Evolutionary conservation across 371 early-diverging fungal species (phyloP), one percentile per base, ranked within the genome.

Genomic region (Massospora cicadina): DNA sequence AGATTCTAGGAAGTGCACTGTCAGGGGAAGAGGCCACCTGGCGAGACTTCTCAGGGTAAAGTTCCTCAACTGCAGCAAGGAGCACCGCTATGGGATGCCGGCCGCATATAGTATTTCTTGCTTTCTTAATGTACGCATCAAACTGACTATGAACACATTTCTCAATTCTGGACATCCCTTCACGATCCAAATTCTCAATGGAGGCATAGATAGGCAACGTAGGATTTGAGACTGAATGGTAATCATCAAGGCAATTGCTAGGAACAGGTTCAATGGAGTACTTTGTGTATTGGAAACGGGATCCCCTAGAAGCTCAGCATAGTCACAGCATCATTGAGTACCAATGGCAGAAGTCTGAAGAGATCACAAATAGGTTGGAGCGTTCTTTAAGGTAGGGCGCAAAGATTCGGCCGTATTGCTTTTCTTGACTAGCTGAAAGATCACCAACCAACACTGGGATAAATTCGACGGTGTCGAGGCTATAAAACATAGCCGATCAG

Each of bases 321-420:
- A 63, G 5, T 13, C 24, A 53, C 2, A 24, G 2, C 12, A 27
- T 28, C 24, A 17, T 28, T 10, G 17, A 5, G 67, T 76, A 89
- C 87, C 93, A 96, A 68, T 97, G 97, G 73, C 97, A 95, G 70
- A 97, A 97, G 70, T 97, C 97, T 1, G 88, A 87, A 12, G 95
- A 95, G 24, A 97, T 77, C 33, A 95, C 79, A 74, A 95, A 93
- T 13, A 92, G 71, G 57, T 81, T 88, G 54, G 76, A 67, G 1
- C 83, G 77, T 58, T 86, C 76, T 0, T 71, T 66, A 13, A 94
- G 74, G 68, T 91, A 93, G 0, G 78, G 79, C 0, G 83, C 81
- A 61, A 86, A 74, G 23, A 87, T 56, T 26, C 79, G 64, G 13
- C 88, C 90, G 69, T 83, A 90, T 58, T 72, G 63, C 30, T 70